Conservation (phyloP, 108 stramenopile species). For the Cyclostephanos tholiformis region DNA sequence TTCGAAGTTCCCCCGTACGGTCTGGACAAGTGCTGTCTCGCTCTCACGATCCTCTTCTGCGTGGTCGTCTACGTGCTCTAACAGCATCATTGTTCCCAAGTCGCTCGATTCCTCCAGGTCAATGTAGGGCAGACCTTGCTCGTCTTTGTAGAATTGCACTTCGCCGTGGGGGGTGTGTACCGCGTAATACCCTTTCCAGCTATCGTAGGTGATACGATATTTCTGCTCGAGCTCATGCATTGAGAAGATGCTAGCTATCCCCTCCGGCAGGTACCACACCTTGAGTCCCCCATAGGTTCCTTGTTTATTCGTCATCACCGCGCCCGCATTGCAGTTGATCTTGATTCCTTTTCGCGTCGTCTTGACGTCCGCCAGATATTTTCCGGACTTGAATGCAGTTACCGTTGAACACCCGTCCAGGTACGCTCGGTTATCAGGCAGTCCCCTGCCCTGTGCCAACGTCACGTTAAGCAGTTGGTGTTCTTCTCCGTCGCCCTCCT, state of each 20-base stretch:
- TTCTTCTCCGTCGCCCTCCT: neutral
- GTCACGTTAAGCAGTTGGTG: too few relatives aligned
- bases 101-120: neutral
- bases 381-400: neutral
- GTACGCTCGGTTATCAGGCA: constrained; percentile 8
- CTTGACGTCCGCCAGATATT: constrained; percentile 1
- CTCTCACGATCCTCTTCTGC: neutral
- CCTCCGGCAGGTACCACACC: too few relatives aligned
- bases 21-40: too few relatives aligned
- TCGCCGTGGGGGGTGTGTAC: constrained; percentile 17
- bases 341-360: too few relatives aligned
- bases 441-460: neutral
- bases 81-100: constrained; percentile 5
- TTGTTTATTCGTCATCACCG: too few relatives aligned
- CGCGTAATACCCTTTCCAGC: constrained; percentile 7
- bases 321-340: too few relatives aligned
- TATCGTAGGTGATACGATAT: too few relatives aligned
- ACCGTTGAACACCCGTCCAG: constrained; percentile 28
- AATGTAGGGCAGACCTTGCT: neutral
- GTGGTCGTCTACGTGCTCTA: constrained; percentile 3
- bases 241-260: too few relatives aligned
- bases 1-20: too few relatives aligned
- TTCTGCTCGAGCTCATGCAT: neutral
- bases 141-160: constrained; percentile 5
- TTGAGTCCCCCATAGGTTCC: too few relatives aligned